These are phyloP conservation scores for Jasminum sambac DNA, from an alignment of 257 asterid genomes.

Conservation along the genomic window DNA sequence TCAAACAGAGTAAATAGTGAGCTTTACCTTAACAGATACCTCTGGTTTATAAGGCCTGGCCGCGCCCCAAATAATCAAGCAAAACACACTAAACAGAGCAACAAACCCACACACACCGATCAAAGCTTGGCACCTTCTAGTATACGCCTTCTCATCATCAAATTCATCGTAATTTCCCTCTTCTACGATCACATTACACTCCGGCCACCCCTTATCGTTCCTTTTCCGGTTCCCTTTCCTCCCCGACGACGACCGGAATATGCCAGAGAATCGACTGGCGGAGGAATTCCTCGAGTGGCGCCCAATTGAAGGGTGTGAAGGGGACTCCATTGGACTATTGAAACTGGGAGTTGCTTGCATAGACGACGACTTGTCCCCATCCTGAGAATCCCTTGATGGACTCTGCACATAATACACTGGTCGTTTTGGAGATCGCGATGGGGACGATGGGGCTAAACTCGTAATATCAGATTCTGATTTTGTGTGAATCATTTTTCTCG, in stretches of 20 bases:
- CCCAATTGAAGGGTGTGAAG: slow-evolving; percentile 91
- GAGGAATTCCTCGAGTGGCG: slow-evolving; percentile 95
- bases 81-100: slow-evolving; percentile 71
- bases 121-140: slow-evolving; percentile 71
- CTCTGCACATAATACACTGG: slow-evolving; percentile 90
- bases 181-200: slow-evolving; percentile 82
- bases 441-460: slow-evolving; percentile 92
- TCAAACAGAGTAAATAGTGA: background rate
- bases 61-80: slow-evolving; percentile 94
- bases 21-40: slow-evolving; percentile 67
- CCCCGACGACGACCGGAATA: slow-evolving; percentile 89
- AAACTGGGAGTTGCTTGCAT: slow-evolving; percentile 91
- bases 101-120: slow-evolving; percentile 67
- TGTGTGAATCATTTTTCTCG: slow-evolving; percentile 54
- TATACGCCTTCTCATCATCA: slow-evolving; percentile 60
- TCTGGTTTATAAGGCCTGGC: slow-evolving; percentile 70
- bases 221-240: slow-evolving; percentile 68
- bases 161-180: slow-evolving; percentile 84
- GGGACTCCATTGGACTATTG: slow-evolving; percentile 92
- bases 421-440: slow-evolving; percentile 87
- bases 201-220: slow-evolving; percentile 98
- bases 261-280: slow-evolving; percentile 88
- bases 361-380: slow-evolving; percentile 81
- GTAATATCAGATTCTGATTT: slow-evolving; percentile 94
- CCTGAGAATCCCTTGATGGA: slow-evolving; percentile 93